Conservation (phyloP, 345 rosid genomes). For the Citrus maxima region DNA sequence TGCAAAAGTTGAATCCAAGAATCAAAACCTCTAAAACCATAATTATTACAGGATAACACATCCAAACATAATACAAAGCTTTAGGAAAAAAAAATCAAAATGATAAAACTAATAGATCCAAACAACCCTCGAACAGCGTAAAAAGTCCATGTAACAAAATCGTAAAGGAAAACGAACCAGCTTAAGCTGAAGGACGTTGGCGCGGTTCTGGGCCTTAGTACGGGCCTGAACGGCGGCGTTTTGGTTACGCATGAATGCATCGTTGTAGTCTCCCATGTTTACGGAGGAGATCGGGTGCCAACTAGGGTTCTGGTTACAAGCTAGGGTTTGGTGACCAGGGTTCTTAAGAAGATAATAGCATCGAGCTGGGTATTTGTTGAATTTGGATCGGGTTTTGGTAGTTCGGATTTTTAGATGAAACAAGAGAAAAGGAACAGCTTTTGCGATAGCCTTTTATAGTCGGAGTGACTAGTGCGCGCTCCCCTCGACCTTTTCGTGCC, state of each 20-base stretch:
- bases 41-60: neutral
- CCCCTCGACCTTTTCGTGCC: neutral
- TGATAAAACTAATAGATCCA: neutral
- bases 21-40: neutral
- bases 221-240: conserved; percentile 83
- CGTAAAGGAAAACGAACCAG: conserved; percentile 45
- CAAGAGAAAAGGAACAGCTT: neutral
- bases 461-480: neutral
- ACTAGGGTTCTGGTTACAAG: conserved; percentile 31
- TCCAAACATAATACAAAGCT: neutral
- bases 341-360: neutral
- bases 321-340: neutral
- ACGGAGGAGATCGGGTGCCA: conserved; percentile 15
- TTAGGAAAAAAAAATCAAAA: neutral
- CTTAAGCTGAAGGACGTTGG: conserved; percentile 95
- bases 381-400: neutral
- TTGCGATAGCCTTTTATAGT: neutral
- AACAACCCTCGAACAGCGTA: neutral
- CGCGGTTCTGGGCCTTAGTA: conserved; percentile 83
- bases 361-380: neutral
- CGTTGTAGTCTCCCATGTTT: conserved; percentile 74
- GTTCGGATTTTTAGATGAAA: neutral
- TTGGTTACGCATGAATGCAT: conserved; percentile 81
- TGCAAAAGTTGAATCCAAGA: neutral
- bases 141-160: neutral